Evolutionary conservation across 2,329 filamentous ascomycete genomes (phyloP).

Genomic region (Claviceps capensis): DNA sequence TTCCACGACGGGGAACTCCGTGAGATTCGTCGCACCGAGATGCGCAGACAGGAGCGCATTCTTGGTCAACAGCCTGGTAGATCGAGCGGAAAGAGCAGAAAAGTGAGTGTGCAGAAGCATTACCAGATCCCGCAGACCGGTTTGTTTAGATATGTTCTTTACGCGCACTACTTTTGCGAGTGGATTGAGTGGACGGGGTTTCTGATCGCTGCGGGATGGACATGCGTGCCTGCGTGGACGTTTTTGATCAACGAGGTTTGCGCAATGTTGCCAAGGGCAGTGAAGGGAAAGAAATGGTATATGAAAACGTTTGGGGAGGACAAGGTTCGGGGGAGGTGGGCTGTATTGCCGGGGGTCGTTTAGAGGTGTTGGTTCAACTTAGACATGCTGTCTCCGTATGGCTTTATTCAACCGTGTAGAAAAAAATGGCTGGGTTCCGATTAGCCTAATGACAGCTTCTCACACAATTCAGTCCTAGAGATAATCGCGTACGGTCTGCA

Average conservation of each 20-base stretch:
- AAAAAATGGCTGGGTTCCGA: too few relatives aligned
- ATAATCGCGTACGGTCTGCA: too few relatives aligned
- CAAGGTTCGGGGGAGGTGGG: conserved; percentile 60
- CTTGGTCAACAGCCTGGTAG: conserved; percentile 26
- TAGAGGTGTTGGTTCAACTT: conserved; percentile 5
- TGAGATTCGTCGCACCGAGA: conserved; percentile 64
- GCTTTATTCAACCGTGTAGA: too few relatives aligned
- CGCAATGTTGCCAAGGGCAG: conserved; percentile 80
- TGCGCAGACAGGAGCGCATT: conserved; percentile 34
- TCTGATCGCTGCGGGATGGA: conserved; percentile 57
- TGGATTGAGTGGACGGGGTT: conserved; percentile 95
- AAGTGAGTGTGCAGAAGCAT: conserved; percentile 47
- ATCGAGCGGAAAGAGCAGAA: conserved; percentile 9
- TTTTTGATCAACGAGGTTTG: conserved; percentile 79
- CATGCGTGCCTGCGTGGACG: conserved; percentile 59
- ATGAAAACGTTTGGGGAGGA: conserved; percentile 74
- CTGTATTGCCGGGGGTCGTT: conserved; percentile 46
- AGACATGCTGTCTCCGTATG: too few relatives aligned
- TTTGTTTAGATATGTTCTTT: conserved; percentile 70
- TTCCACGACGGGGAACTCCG: conserved; percentile 83
- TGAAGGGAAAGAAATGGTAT: conserved; percentile 78
- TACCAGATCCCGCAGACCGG: conserved; percentile 79
- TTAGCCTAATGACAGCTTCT: too few relatives aligned
- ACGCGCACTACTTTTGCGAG: conserved; percentile 89
- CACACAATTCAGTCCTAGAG: too few relatives aligned